Base-by-base conservation (phyloP, 352 stramenopile genomes). In the Aphanomyces invadans region DNA sequence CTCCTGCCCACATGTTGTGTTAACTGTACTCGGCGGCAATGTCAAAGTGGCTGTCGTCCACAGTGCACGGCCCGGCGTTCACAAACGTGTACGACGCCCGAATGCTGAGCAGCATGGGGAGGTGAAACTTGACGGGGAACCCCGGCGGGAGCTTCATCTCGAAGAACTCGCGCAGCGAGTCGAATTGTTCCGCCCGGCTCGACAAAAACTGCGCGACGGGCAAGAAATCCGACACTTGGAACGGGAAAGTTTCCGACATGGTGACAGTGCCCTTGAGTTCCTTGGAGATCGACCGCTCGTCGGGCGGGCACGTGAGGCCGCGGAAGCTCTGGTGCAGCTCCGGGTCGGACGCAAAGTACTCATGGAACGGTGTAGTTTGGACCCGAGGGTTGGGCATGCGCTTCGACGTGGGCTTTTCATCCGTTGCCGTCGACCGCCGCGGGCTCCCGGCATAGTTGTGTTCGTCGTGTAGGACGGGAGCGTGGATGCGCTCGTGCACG, bases 91-190 rank as follows among this genome's bases (percentile, higher is more conserved):
- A 92, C 17, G 81, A 83, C n/a, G 81, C 78, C 38, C 79, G 80
- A 10, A 92, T 75, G 1, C 81, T 92, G 57, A 90, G 87, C 73
- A 89, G 83, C 78, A 90, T 90, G 7, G 83, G 83, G 45, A 92
- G 59, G 48, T 92, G 81, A 66, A 92, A 92, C 56, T 85, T 84
- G 36, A 90, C 80, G 17, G 83, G 83, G 63, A 90, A 92, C 0
- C 83, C 83, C 17, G 81, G 76, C 3, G 83, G 83, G n/a, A 92
- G 74, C 82, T 80, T 90, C 84, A 92, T 86, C 19, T 81, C 76
- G 55, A 92, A 92, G 69, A 92, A 92, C 56, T 89, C 81, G n/a
- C 86, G 75, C 26, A 92, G 71, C 45, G 88, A 89, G 61, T 90
- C 79, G 54, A 89, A 76, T 48, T 90, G 80, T 19, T 90, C 83